Percentiles rank a stretch among this genome's conserved stretches.
Conservation (phyloP, 176 grass and related monocot genomes). For the Tillandsia fasciculata region DNA sequence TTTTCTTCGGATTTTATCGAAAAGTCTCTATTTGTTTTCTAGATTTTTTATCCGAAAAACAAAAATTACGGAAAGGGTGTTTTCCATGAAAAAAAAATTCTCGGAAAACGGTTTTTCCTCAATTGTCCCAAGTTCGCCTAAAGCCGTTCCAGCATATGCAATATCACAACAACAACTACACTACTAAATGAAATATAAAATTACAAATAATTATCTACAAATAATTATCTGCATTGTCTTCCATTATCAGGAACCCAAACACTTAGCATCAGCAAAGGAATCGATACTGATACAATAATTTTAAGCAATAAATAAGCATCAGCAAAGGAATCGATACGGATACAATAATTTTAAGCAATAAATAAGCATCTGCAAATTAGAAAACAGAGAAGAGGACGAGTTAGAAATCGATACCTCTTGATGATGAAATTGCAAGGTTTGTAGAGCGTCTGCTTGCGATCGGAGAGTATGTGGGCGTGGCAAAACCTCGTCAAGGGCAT, state of each 20-base stretch:
- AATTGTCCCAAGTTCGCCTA: background rate
- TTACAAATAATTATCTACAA: background rate
- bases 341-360: too few species aligned
- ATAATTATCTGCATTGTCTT: background rate
- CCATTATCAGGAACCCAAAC: background rate
- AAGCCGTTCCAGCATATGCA: background rate
- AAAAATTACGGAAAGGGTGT: too few species aligned
- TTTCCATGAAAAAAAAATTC: too few species aligned
- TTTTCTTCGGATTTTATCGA: too few species aligned
- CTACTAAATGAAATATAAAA: conserved; percentile 1
- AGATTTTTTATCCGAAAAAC: too few species aligned
- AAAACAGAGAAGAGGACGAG: background rate
- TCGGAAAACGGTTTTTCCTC: too few species aligned
- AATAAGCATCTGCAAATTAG: background rate
- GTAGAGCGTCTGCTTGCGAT: conserved; percentile 67
- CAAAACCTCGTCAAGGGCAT: conserved; percentile 77
- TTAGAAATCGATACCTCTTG: conserved; percentile 36
- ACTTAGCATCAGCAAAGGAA: background rate
- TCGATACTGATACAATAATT: too few species aligned
- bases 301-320: too few species aligned
- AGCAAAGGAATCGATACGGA: background rate
- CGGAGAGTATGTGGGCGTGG: conserved; percentile 68
- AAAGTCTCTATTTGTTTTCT: too few species aligned
- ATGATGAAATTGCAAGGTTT: conserved; percentile 58
- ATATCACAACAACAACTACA: background rate